A percentile compares a stretch with the other conserved stretches of the same genome.
phyloP scores from a whole-genome alignment of 2,329 filamentous ascomycete genomes.

The Aspergillus carbonarius region DNA sequence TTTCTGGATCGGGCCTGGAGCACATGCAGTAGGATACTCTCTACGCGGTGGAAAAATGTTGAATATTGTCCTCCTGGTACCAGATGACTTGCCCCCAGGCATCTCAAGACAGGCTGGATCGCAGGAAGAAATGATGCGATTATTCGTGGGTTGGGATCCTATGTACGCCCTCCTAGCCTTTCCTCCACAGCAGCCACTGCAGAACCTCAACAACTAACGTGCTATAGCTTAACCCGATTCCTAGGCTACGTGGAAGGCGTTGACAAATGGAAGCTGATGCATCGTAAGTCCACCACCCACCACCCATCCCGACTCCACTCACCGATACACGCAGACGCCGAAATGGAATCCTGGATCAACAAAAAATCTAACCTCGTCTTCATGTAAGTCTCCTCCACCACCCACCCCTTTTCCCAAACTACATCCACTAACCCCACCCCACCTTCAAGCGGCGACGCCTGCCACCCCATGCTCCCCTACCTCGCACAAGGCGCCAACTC shows the following conservation, averaged over 20 bases:
- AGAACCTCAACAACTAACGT: neutral
- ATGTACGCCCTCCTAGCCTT: conserved; percentile 25
- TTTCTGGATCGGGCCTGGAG: conserved; percentile 64
- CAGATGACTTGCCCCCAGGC: conserved; percentile 59
- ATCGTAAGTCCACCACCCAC: conserved; percentile 24
- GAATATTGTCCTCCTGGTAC: conserved; percentile 66
- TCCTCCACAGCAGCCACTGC: neutral
- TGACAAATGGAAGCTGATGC: conserved; percentile 69
- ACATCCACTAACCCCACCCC: neutral
- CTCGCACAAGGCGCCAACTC: conserved; percentile 67
- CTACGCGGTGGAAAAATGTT: conserved; percentile 59
- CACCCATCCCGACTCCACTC: neutral
- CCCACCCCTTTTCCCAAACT: neutral
- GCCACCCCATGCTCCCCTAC: conserved; percentile 64
- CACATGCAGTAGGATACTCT: conserved; percentile 62
- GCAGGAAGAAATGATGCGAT: conserved; percentile 59
- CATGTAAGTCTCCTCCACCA: conserved; percentile 25
- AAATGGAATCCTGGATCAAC: conserved; percentile 58
- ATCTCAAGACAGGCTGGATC: conserved; percentile 55
- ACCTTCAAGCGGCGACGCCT: conserved; percentile 53
- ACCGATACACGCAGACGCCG: conserved; percentile 36
- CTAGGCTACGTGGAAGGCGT: conserved; percentile 57
- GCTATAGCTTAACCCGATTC: conserved; percentile 37
- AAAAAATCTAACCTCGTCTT: conserved; percentile 51
- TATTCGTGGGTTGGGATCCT: conserved; percentile 67